Conservation (phyloP, 768 basidiomycete genomes). For the Dictyophora rubrovolvata region DNA sequence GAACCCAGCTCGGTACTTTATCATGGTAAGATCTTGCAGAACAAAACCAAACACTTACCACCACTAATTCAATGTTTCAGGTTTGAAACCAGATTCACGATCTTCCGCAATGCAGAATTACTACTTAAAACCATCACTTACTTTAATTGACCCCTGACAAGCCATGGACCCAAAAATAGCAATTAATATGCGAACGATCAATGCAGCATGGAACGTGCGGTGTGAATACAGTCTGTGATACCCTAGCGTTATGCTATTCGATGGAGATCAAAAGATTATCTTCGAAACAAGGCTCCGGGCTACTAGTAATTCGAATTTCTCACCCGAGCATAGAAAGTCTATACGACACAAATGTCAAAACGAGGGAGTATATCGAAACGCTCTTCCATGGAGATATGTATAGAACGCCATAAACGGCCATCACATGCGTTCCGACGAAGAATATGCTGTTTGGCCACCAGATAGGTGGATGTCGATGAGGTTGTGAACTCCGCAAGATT, state of each 20-base stretch:
- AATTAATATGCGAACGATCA: constrained; percentile 45
- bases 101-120: neutral
- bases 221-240: constrained; percentile 79
- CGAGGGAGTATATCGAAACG: constrained; percentile 31
- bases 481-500: no score
- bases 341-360: constrained; percentile 51
- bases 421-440: constrained; percentile 47
- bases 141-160: constrained; percentile 75
- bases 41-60: constrained; percentile 26
- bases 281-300: neutral
- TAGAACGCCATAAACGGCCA: constrained; percentile 42
- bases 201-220: constrained; percentile 51
- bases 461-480: constrained; percentile 17
- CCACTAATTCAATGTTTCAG: constrained; percentile 27
- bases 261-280: neutral
- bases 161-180: constrained; percentile 62
- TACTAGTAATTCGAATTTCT: constrained; percentile 10
- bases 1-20: neutral
- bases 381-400: constrained; percentile 37
- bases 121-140: no score
- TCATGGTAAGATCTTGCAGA: no score
- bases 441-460: constrained; percentile 60
- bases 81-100: neutral
- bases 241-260: constrained; percentile 54
- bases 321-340: constrained; percentile 65